Base-by-base conservation (phyloP, 2,329 filamentous ascomycete genomes). In the Lithohypha guttulata region DNA sequence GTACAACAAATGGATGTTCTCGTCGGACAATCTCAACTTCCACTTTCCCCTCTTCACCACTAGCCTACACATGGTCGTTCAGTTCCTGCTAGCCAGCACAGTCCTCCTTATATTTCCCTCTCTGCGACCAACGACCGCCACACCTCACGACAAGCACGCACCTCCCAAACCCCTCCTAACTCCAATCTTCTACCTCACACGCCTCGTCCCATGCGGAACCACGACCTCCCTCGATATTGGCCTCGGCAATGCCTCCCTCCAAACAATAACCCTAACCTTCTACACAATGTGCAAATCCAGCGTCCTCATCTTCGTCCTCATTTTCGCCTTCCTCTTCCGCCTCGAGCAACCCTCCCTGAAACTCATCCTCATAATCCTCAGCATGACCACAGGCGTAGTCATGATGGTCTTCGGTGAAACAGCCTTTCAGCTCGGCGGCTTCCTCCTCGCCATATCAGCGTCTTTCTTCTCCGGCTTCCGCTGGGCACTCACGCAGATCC, bases 1-100 rank as follows among this genome's bases (percentile, higher is more conserved):
- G 81, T 98, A 96, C 70, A 98, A 98, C 72, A 96, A 95, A 66
- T 96, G 91, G 91, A 96, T 98, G 89, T 96, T 98, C 64, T 83
- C 84, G 54, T 73, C 80, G 45, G 47, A 51, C 13, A 77, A 81
- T 50, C 75, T 93, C 51, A 81, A 95, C 61, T 98, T 98, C 59
- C 79, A 84, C 36, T 96, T 91, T 55, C 91, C 91, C 26, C 73
- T 98, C 34, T 96, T 96, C 62, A 94, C 87, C 8, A 98, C 91
- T 3, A 84, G 84, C 48, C 69, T 91, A 59, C 91, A 98, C 65
- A 96, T 96, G 87, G 66, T 87, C 15, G 86, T 98, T 34, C 91
- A 98, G 58, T 96, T 96, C 61, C 62, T 70, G 11, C 75, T 96
- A 28, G 73, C 91, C 6, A 77, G 73, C 13, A 60, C 82, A 29